These are phyloP conservation scores for Piromyces finnis DNA, from an alignment of 192 early-diverging fungal genomes.

Conservation along the genomic window DNA sequence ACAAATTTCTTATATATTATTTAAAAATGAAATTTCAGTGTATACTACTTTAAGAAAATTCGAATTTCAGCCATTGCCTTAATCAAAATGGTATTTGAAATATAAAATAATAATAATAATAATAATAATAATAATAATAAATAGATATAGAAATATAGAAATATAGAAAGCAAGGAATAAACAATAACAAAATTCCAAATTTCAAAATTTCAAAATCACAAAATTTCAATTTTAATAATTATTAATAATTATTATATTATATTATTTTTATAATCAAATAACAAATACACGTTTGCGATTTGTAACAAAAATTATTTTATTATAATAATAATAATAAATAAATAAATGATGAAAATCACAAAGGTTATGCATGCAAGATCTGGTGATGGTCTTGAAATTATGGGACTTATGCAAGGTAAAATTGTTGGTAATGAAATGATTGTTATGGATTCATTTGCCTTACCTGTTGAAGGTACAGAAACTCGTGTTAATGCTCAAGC, in stretches of 20 bases:
- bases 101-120: too few relatives aligned
- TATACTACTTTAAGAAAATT: conserved; percentile 70
- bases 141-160: too few relatives aligned
- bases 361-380: conserved; percentile 94
- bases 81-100: conserved; percentile 93
- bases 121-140: too few relatives aligned
- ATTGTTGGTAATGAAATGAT: conserved; percentile 70
- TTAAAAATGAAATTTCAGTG: conserved; percentile 18
- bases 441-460: conserved; percentile 90
- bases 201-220: too few relatives aligned
- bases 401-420: conserved; percentile 97
- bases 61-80: conserved; percentile 87
- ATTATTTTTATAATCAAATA: too few relatives aligned
- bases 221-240: too few relatives aligned
- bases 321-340: neutral
- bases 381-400: conserved; percentile 87
- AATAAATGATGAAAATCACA: neutral
- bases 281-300: too few relatives aligned
- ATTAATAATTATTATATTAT: too few relatives aligned
- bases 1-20: neutral
- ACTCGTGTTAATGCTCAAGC: conserved; percentile 84
- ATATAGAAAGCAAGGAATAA: too few relatives aligned
- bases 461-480: conserved; percentile 97
- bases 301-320: too few relatives aligned
- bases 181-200: too few relatives aligned